Conservation (phyloP, 441 rosid species). For the Adansonia gregorii region DNA sequence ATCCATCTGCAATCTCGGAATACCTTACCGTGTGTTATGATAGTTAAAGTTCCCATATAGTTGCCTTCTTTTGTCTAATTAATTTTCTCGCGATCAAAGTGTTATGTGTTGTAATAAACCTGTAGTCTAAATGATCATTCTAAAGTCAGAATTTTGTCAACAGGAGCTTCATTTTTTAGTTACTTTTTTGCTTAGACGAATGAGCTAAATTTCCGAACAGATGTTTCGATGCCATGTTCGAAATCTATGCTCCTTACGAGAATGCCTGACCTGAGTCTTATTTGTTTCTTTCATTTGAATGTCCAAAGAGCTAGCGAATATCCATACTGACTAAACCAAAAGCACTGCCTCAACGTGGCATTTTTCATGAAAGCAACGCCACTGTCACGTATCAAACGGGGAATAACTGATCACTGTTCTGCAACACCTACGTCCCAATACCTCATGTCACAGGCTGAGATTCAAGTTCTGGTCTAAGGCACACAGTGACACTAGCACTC, state of each 20-base stretch:
- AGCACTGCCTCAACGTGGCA: too few species aligned
- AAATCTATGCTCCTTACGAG: neutral
- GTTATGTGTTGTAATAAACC: neutral
- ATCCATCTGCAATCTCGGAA: conserved; percentile 32
- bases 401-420: too few species aligned
- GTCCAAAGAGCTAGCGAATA: neutral
- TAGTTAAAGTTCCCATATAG: neutral
- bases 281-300: neutral
- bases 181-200: neutral
- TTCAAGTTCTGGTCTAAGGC: too few species aligned
- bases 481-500: too few species aligned
- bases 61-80: neutral
- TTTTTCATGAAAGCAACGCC: too few species aligned
- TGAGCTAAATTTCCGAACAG: too few species aligned
- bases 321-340: too few species aligned
- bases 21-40: conserved; percentile 3
- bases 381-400: too few species aligned
- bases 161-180: neutral
- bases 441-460: too few species aligned
- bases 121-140: neutral
- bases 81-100: too few species aligned
- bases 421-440: too few species aligned
- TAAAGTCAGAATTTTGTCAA: neutral
- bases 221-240: too few species aligned
- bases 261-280: neutral